Evolutionary conservation across 2,329 filamentous ascomycete species (phyloP).

Genomic region (Colletotrichum gigasporum): DNA sequence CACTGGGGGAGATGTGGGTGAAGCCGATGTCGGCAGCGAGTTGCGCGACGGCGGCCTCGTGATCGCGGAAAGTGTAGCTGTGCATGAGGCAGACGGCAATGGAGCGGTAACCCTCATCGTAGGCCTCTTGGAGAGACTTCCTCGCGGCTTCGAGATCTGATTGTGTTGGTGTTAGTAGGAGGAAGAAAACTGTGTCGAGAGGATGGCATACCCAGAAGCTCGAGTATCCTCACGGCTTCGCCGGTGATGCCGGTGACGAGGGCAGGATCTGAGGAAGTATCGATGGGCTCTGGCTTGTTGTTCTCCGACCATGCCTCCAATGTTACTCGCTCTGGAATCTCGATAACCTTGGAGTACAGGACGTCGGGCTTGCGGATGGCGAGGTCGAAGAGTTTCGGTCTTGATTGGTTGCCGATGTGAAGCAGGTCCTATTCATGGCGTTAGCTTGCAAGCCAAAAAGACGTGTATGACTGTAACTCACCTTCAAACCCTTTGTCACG

Average conservation of each 20-base stretch:
- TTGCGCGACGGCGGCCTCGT: slow-evolving; percentile 51
- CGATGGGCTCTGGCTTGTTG: slow-evolving; percentile 22
- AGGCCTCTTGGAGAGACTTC: slow-evolving; percentile 66
- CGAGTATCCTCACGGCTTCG: slow-evolving; percentile 74
- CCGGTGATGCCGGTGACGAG: slow-evolving; percentile 69
- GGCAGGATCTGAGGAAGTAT: slow-evolving; percentile 20
- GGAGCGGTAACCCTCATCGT: slow-evolving; percentile 68
- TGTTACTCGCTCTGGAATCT: slow-evolving; percentile 79
- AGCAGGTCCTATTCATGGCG: slow-evolving; percentile 71
- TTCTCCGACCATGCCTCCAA: slow-evolving; percentile 58
- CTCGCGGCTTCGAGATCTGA: slow-evolving; percentile 59
- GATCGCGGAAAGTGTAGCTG: slow-evolving; percentile 75
- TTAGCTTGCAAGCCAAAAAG: not conserved
- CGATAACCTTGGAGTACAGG: slow-evolving; percentile 75
- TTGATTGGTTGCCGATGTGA: slow-evolving; percentile 77
- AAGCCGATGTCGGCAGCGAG: slow-evolving; percentile 60
- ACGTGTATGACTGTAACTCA: no score
- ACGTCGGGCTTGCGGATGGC: slow-evolving; percentile 75
- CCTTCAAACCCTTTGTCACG: slow-evolving; percentile 67
- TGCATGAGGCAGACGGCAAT: slow-evolving; percentile 79
- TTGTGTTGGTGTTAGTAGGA: not conserved
- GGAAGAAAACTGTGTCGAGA: rapidly evolving
- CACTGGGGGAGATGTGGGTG: slow-evolving; percentile 63
- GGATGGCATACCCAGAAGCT: slow-evolving; percentile 51
- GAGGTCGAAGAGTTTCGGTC: slow-evolving; percentile 78